phyloP scores from a whole-genome alignment of 768 basidiomycete species.

The Podaxis sp. region DNA sequence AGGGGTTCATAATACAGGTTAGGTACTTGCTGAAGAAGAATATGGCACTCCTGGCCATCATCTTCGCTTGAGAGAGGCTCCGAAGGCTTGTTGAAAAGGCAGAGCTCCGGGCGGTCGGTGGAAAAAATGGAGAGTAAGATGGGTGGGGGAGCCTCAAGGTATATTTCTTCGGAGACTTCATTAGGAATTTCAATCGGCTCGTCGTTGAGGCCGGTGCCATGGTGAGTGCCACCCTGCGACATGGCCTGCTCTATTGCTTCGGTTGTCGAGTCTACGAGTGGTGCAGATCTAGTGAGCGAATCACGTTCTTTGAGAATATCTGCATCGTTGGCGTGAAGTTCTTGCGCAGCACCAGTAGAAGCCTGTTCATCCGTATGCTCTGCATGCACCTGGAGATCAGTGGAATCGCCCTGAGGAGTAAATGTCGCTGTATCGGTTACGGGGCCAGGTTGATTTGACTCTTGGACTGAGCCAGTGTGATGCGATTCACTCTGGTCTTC shows the following conservation, averaged over 20 bases:
- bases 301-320: neutral
- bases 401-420: neutral
- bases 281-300: neutral
- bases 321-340: neutral
- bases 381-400: neutral
- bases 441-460: neutral
- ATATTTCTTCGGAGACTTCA: slow-evolving; percentile 62
- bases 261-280: neutral
- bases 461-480: neutral
- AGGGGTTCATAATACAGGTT: slow-evolving; percentile 78
- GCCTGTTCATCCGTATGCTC: neutral
- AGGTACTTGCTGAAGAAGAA: slow-evolving; percentile 60
- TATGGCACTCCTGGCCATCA: slow-evolving; percentile 18
- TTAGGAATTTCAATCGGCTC: slow-evolving; percentile 23
- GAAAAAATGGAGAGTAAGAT: slow-evolving; percentile 48
- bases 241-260: neutral
- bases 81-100: slow-evolving; percentile 54
- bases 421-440: neutral
- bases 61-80: slow-evolving; percentile 13
- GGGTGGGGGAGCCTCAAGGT: slow-evolving; percentile 71
- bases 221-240: neutral
- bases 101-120: slow-evolving; percentile 34
- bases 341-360: neutral
- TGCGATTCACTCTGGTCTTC: neutral
- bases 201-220: neutral